Conservation (phyloP, 139 green algal species). For the Chlamydomonas sp. region DNA sequence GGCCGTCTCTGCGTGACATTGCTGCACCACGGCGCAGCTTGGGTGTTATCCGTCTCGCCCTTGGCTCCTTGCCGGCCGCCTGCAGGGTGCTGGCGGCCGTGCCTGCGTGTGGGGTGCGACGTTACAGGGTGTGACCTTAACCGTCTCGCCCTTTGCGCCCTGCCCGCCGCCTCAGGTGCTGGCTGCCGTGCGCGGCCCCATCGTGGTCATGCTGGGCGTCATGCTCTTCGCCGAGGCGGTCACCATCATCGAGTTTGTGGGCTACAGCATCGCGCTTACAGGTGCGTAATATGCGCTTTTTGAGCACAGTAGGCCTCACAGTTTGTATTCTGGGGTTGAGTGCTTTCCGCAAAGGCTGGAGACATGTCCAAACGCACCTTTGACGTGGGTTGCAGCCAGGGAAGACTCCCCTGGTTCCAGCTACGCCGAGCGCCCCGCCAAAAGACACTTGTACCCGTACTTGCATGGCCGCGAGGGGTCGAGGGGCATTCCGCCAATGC, state of each 20-base stretch:
- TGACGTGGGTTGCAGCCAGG: too few relatives aligned
- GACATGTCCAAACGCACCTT: too few relatives aligned
- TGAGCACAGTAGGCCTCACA: too few relatives aligned
- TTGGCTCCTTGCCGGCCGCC: background rate
- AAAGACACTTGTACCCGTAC: too few relatives aligned
- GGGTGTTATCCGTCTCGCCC: too few relatives aligned
- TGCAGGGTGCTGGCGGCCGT: background rate
- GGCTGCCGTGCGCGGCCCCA: slow-evolving; percentile 43
- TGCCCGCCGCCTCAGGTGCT: slow-evolving; percentile 18
- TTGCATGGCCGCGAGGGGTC: too few relatives aligned
- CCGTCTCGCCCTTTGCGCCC: background rate
- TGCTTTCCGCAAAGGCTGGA: too few relatives aligned
- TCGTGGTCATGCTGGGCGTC: slow-evolving; percentile 47
- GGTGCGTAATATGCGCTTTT: too few relatives aligned
- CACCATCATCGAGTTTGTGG: slow-evolving; percentile 35
- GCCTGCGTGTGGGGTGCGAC: background rate
- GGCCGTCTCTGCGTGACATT: background rate
- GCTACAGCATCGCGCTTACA: slow-evolving; percentile 41
- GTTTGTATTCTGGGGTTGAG: too few relatives aligned
- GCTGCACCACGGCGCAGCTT: background rate
- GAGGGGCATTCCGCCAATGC: too few relatives aligned
- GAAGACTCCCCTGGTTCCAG: too few relatives aligned
- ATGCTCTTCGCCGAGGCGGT: slow-evolving; percentile 40
- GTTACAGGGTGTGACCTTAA: background rate
- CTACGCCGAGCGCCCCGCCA: too few relatives aligned